These are phyloP conservation scores for Sinapis alba DNA, from an alignment of 441 rosid genomes.

Conservation along the genomic window DNA sequence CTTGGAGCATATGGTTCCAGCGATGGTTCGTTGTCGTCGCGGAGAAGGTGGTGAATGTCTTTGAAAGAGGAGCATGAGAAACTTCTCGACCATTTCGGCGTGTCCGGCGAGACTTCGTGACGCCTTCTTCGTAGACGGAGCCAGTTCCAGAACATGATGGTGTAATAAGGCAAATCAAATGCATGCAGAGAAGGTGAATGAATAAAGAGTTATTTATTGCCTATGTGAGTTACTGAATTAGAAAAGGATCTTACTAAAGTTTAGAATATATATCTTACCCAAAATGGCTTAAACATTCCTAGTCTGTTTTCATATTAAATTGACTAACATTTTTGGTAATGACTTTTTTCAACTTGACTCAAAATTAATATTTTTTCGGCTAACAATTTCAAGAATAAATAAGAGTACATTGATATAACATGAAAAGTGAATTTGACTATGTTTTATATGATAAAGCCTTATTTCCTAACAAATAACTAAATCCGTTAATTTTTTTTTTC, in stretches of 20 bases:
- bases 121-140: conserved; percentile 43
- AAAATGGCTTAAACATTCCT: not conserved
- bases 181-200: not conserved
- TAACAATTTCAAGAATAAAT: no score
- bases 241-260: not conserved
- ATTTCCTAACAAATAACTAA: no score
- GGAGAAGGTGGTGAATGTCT: conserved; percentile 54
- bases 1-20: no score
- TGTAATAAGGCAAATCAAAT: not conserved
- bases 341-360: not conserved
- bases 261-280: not conserved
- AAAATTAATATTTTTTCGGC: not conserved
- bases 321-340: not conserved
- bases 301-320: not conserved
- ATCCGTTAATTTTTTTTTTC: no score
- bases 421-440: no score
- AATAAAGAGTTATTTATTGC: not conserved
- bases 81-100: conserved; percentile 35
- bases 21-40: conserved; percentile 39
- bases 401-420: no score
- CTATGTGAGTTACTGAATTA: not conserved
- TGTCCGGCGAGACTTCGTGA: conserved; percentile 26
- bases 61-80: conserved; percentile 77
- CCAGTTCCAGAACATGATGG: conserved; percentile 64
- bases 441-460: no score